Base-by-base conservation (phyloP, 2,329 filamentous ascomycete genomes). In the Botrytis pseudocinerea region DNA sequence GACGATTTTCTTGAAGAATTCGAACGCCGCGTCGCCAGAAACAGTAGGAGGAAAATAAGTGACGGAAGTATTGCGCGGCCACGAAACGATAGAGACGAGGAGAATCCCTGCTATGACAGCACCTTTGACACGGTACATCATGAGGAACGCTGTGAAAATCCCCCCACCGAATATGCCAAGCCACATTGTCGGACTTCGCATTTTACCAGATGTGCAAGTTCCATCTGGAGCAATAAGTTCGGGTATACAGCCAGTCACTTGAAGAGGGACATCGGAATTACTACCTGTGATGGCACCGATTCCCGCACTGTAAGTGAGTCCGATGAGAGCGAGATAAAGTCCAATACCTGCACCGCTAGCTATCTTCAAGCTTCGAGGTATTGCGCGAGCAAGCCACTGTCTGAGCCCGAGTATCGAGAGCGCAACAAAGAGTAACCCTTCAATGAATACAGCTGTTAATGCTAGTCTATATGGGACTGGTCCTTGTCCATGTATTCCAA, bases 1-100 rank as follows among this genome's bases (percentile, higher is more conserved):
- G 60, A 95, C 93, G 2, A 97, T 93, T 80, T 94, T 88, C 82
- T 93, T 94, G 88, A 97, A 97, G 83, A 97, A 97, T 78, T 95
- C 86, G 82, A 97, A 97, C 59, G 85, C 85, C 78, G 87, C 86
- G 81, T 95, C 85, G 59, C 94, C 94, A 3, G 91, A 81, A 0
- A 85, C 77, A 0, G 89, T 93, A 78, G 95, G 86, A 0, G 94
- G 93, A 83, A 97, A 97, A 82, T 92, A 94, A 9, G 93, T 95
- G 73, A 97, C 90, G 0, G 87, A 81, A 0, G 93, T 95, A 28
- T 85, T 84, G 38, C 94, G 89, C 0, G 94, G 94, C 94, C 94
- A 97, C 14, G 93, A 97, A 81, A 96, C 94, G 82, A 97, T 91
- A 76, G 91, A 94, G 73, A 97, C 93, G 40, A 97, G 88, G 40